Conservation (phyloP, 129 eudicot genomes). For the Centaurea solstitialis region DNA sequence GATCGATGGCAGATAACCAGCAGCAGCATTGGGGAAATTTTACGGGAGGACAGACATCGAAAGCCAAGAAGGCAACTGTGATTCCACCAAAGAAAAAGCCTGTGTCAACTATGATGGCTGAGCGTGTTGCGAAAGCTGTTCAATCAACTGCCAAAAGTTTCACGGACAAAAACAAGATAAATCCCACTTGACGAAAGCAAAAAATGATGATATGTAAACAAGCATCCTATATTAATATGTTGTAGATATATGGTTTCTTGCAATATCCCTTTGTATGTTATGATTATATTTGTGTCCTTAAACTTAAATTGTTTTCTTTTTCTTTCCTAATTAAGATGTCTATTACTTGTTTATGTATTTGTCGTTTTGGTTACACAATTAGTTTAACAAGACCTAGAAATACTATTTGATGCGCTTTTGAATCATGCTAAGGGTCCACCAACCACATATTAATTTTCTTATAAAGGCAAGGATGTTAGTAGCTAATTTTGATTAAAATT, state of each 20-base stretch:
- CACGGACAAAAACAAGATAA: constrained; percentile 11
- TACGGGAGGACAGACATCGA: background rate
- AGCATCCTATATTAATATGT: background rate
- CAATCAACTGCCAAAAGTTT: background rate
- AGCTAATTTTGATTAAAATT: no score
- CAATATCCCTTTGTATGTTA: background rate
- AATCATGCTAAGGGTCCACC: no score
- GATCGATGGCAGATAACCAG: constrained; percentile 4
- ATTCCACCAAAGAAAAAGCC: constrained; percentile 5
- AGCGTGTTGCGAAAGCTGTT: background rate
- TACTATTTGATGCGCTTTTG: no score
- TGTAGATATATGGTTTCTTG: background rate
- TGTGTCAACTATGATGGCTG: constrained; percentile 17
- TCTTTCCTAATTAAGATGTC: background rate
- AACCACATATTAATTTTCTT: no score
- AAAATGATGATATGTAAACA: background rate
- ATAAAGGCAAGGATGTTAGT: no score
- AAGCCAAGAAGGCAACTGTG: background rate
- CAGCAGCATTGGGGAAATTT: background rate
- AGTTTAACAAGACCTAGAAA: no score
- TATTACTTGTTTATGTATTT: no score
- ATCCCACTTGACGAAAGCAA: background rate
- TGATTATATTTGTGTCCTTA: background rate
- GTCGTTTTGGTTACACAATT: no score
- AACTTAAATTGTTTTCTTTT: background rate